Percentiles rank a stretch among this genome's conserved stretches.
These are phyloP conservation scores for Phytophthora syringae DNA, from an alignment of 352 stramenopile genomes.

Conservation along the genomic window DNA sequence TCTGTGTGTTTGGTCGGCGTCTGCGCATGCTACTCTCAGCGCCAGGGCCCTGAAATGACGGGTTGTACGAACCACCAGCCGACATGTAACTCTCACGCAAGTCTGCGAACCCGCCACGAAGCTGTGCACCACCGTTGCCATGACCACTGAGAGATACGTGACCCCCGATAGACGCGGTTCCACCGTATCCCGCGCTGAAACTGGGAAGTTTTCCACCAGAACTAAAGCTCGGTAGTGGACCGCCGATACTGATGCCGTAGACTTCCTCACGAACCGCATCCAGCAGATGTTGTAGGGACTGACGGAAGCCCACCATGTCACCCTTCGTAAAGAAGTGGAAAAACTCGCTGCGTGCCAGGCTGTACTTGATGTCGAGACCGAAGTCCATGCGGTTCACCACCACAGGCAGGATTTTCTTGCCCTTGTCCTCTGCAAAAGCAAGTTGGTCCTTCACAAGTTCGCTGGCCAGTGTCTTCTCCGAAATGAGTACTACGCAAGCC, in stretches of 20 bases:
- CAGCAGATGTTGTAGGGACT: conserved; percentile 63
- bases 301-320: conserved; percentile 80
- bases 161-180: conserved; percentile 11
- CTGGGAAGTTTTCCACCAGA: conserved; percentile 8
- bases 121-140: no score
- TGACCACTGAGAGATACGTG: conserved; percentile 19
- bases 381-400: conserved; percentile 78
- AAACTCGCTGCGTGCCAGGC: conserved; percentile 76
- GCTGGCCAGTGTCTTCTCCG: conserved; percentile 67
- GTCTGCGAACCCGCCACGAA: conserved; percentile 44
- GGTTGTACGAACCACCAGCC: conserved; percentile 20
- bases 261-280: conserved; percentile 69
- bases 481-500: conserved; percentile 81
- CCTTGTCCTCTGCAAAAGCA: conserved; percentile 88
- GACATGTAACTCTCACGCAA: conserved; percentile 49
- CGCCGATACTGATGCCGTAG: conserved; percentile 62
- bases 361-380: conserved; percentile 83
- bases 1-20: conserved; percentile 33
- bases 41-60: conserved; percentile 15
- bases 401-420: conserved; percentile 79
- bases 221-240: conserved; percentile 4
- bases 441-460: conserved; percentile 83
- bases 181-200: conserved; percentile 1
- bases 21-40: conserved; percentile 28
- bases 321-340: conserved; percentile 86